phyloP scores from a whole-genome alignment of 2,329 filamentous ascomycete genomes.

The Rhynchosporium graminicola region DNA sequence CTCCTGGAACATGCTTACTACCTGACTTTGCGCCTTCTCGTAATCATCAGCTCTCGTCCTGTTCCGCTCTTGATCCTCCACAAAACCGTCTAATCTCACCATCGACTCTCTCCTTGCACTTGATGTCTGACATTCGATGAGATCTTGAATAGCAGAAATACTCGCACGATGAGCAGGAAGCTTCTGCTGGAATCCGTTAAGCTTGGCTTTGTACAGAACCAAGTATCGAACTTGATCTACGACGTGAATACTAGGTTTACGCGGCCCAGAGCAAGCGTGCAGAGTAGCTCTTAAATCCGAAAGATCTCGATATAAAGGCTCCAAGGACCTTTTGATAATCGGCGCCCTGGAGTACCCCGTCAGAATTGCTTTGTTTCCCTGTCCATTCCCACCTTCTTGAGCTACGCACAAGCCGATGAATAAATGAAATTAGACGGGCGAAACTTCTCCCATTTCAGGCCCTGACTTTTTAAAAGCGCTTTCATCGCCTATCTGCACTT shows the following conservation, averaged over 20 bases:
- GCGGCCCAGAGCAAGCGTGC: neutral
- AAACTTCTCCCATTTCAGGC: neutral
- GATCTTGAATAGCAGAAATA: constrained; percentile 3
- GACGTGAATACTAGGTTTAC: constrained; percentile 3
- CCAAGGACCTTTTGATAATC: neutral
- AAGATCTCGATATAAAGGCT: constrained; percentile 1
- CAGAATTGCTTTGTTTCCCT: neutral
- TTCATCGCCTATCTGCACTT: neutral
- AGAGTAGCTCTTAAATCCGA: neutral
- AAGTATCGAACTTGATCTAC: constrained; percentile 7
- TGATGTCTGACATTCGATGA: neutral
- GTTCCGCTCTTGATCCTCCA: neutral
- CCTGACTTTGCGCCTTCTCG: constrained; percentile 1
- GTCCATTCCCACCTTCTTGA: no score
- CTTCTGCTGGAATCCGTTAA: constrained; percentile 2
- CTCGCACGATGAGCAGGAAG: constrained; percentile 1
- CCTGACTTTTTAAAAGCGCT: neutral
- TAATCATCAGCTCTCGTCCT: neutral
- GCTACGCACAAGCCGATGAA: no score
- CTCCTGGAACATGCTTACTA: neutral
- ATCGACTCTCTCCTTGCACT: constrained; percentile 4
- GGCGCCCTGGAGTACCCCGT: neutral
- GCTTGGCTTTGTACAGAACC: constrained; percentile 9
- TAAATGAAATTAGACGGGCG: no score
- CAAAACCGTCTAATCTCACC: neutral